Evolutionary conservation across 1,284 basidiomycete genomes (phyloP), one percentile per base, ranked within the genome.

Genomic region (Sanghuangporus weigelae): DNA sequence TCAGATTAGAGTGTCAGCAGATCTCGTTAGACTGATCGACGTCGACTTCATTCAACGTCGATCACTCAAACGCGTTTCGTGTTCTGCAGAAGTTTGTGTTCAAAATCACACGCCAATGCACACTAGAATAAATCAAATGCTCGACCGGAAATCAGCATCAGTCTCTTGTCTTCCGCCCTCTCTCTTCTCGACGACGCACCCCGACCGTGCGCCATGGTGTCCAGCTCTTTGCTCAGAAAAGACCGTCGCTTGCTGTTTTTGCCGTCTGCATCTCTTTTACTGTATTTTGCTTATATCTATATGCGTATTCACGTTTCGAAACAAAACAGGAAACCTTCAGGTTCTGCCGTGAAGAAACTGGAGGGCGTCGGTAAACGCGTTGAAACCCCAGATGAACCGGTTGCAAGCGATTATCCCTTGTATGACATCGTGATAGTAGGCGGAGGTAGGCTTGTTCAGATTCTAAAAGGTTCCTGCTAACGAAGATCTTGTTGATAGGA

Each of bases 341-440:
- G 21, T 38, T 54, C 31, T 7, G 53, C 53, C 16, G 48, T 55
- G 14, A 42, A 51, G 21, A 44, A 51, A 2, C 59, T 58, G n/a
- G 53, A 64, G 53, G 23, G n/a, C n/a, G 39, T 60, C 11, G 63
- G 54, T 7, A 42, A 44, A 19, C 35, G 48, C n/a, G 46, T 51
- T 14, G 59, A 51, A 8, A 53, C 31, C n/a, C 3, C 14, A 14
- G 50, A 26, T 6, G 57, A 54, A 16, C 46, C 14, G 49, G 46
- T 31, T 31, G 16, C 38, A 2, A 48, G 12, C 6, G 21, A 36
- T 11, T 40, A 35, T 23, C 53, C 57, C 10, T 57, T 60, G 35
- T 68, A 54, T 42, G 67, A 68, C 59, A 48, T 66, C 49, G 60
- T 69, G 21, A 67, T 69, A 56, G 59, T 69, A 12, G 68, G 68